Evolutionary conservation across 1,139 yeast genomes (phyloP).

Genomic region (Blastobotrys buckinghamii): DNA sequence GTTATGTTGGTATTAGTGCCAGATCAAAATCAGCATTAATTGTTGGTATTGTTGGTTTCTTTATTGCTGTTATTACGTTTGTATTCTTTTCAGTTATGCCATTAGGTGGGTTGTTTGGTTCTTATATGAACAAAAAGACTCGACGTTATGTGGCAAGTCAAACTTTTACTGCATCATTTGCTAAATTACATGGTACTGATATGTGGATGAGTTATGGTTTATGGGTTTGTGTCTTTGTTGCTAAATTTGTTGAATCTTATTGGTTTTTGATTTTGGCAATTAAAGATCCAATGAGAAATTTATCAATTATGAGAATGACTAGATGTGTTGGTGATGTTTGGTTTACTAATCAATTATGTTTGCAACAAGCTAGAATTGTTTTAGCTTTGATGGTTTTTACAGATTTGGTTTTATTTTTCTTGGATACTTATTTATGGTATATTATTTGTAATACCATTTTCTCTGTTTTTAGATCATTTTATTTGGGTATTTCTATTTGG

Average conservation of each 20-base stretch:
- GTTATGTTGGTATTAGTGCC: conserved; percentile 57
- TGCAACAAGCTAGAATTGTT: conserved; percentile 79
- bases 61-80: conserved; percentile 78
- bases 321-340: conserved; percentile 88
- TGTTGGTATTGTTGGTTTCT: conserved; percentile 84
- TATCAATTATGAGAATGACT: conserved; percentile 53
- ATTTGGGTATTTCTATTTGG: conserved; percentile 95
- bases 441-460: conserved; percentile 89
- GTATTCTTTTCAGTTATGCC: conserved; percentile 93
- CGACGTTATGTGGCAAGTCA: conserved; percentile 91
- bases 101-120: conserved; percentile 91
- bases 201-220: conserved; percentile 95
- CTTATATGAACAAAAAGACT: conserved; percentile 79
- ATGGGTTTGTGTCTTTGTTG: conserved; percentile 84
- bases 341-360: conserved; percentile 71
- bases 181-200: conserved; percentile 75
- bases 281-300: conserved; percentile 86
- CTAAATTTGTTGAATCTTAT: conserved; percentile 86
- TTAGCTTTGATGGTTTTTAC: conserved; percentile 89
- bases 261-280: conserved; percentile 84
- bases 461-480: conserved; percentile 96
- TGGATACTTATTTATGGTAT: conserved; percentile 99
- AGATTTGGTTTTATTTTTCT: conserved; percentile 89
- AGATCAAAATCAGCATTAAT: conserved; percentile 72
- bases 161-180: conserved; percentile 90